Base-by-base conservation (phyloP, 495 filamentous ascomycete genomes). In the Jackrogersella multiformis region DNA sequence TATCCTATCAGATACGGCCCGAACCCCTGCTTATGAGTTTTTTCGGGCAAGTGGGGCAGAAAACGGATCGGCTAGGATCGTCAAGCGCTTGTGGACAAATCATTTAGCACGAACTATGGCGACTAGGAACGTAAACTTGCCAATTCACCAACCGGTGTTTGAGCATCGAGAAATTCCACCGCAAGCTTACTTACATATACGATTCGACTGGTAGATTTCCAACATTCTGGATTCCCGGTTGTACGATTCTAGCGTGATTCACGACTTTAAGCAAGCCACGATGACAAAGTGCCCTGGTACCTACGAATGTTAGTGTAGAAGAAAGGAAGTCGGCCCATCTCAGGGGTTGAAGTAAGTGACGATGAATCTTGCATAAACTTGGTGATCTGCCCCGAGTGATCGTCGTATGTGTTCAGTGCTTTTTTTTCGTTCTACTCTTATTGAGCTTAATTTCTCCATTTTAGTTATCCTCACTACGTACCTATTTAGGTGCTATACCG, bases 281-380 rank as follows among this genome's bases (percentile, higher is more conserved):
- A 34, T 39, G 46, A 42, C 48, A 49, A 68, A 56, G 23, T 41
- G 34, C 4, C 45, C 15, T 21, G 15, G 38, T 36, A 24, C 48
- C 4, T 46, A n/a, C n/a, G n/a, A n/a, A 38, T 32, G 4, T 15
- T 41, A 26, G 23, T 20, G 23, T 21, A 12, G 45, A 26, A 48
- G n/a, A 32, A 10, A 8, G 20, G 39, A 57, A 45, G 58, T 59
- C 53, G 21, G 15, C 12, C 24, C 46, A 64, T n/a, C 35, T 64
- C 35, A 46, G 56, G 56, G 59, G 42, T 48, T 12, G 21, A 59
- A 21, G 66, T 39, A 49, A 18, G 20, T 52, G 36, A 56, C 45
- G 56, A 38, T 48, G 18, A 21, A 53, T 65, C 61, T 62, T 66
- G 67, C 62, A 70, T 70, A 70, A 69, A 70, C 67, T 46, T 49